Evolutionary conservation across 78 protist genomes (phyloP), one percentile per base, ranked within the genome.

Genomic region (Pigoraptor vietnamica): DNA sequence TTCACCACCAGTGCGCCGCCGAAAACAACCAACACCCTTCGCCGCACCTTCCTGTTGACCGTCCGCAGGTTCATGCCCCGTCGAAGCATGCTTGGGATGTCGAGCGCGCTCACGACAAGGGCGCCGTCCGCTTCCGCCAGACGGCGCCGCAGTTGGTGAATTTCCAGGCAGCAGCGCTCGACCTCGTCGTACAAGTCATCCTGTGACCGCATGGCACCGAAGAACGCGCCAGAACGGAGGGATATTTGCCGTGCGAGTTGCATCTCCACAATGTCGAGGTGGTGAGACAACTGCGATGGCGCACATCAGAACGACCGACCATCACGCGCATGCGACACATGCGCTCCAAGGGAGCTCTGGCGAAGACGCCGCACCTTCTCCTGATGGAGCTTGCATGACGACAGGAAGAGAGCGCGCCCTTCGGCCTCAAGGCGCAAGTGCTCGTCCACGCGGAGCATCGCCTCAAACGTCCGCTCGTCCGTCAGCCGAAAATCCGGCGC

Each of bases 181-280:
- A 91, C 87, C 81, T 90, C 89, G 29, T 0, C 38, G 81, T 86
- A 86, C 87, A 91, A 86, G 21, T 90, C 88, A 0, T 91, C 82
- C 37, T 81, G 93, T 1, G 21, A 0, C 56, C 35, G 29, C 33
- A 91, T 34, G 29, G 90, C 87, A 10, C 39, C 37, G 24, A 91
- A 91, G 39, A 91, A 86, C 24, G 89, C 10, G 19, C 37, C 81
- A 23, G 90, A 86, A 34, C 93, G 93, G 33, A 1, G 23, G 81
- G 90, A 24, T 37, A 91, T 48, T 35, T 84, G 90, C 36, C 39
- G 21, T 35, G 88, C 88, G 35, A 91, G 89, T 21, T 84, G 90
- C 87, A 82, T 24, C 86, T 91, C 93, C 19, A 91, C 90, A 25
- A 25, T 0, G 38, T 91, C 93, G n/a, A 91, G 93, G 39, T 21